Base-by-base conservation (phyloP, 805 yeast genomes). In the Metschnikowia gelsemii region DNA sequence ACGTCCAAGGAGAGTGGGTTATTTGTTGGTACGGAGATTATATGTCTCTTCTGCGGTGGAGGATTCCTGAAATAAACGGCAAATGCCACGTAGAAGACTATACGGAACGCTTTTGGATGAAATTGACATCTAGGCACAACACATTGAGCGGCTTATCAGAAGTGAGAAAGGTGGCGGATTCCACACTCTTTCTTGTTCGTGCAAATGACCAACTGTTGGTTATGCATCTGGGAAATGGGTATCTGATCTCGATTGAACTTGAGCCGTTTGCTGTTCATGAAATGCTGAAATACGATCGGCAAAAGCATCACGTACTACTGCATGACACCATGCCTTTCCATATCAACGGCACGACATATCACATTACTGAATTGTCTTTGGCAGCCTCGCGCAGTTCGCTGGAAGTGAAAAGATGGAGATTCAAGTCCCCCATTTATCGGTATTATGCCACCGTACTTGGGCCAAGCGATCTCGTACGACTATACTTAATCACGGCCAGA, bases 401-500 rank as follows among this genome's bases (percentile, higher is more conserved):
- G 4, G 20, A 13, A 18, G 12, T 12, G 16, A 29, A 35, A 8
- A 30, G 11, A 14, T 43, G 38, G 29, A 25, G 12, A 13, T 34
- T 43, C 33, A 33, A 35, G 11, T 30, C 40, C 7, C 40, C 35
- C 21, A 24, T 43, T 4, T 35, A 38, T 16, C 20, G 26, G 13
- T 35, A 16, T 28, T 38, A 23, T 17, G 14, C 14, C 18, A 19
- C 24, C 9, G 12, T 22, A 18, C 12, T 30, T 36, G 22, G 30
- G 24, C 4, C 38, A 20, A 9, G 32, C 32, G 32, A 21, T 5
- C 31, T 35, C 17, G 23, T 29, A 19, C 26, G 38, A 6, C 12
- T 40, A 13, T 23, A 25, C 14, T 22, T 45, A 13, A 31, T 45
- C 32, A 45, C 48, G 3, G 40, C 43, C n/a, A 37, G 33, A 17